These are phyloP conservation scores for Colletotrichum brevisporum DNA, from an alignment of 2,329 filamentous ascomycete genomes.

Conservation along the genomic window DNA sequence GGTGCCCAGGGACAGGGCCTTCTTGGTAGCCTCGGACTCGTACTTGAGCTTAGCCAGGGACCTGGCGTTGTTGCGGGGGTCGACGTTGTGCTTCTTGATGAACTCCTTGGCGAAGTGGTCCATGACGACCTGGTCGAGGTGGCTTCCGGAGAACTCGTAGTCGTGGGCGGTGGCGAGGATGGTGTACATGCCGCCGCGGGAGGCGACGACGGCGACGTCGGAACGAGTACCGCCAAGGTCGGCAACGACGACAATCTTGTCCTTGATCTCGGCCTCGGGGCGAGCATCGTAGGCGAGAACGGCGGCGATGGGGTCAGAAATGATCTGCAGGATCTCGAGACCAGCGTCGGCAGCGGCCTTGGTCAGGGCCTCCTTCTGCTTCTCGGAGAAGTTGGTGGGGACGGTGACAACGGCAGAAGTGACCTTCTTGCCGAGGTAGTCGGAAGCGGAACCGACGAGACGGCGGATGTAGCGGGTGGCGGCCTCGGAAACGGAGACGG, in stretches of 20 bases:
- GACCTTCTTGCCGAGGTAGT: conserved; percentile 93
- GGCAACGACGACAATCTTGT: conserved; percentile 93
- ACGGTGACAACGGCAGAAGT: conserved; percentile 96
- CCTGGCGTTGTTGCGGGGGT: conserved; percentile 85
- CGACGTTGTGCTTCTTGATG: conserved; percentile 93
- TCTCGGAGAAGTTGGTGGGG: conserved; percentile 92
- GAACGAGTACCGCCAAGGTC: conserved; percentile 94
- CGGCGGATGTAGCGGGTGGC: conserved; percentile 88
- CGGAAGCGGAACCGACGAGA: conserved; percentile 85
- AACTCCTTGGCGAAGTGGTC: conserved; percentile 99
- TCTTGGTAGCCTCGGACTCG: conserved; percentile 92
- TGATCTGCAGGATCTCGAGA: conserved; percentile 91
- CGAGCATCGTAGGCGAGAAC: conserved; percentile 92
- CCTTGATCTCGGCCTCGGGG: conserved; percentile 78
- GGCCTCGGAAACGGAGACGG: conserved; percentile 83
- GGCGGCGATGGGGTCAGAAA: conserved; percentile 91
- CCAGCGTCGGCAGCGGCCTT: conserved; percentile 84
- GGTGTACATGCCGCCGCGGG: conserved; percentile 95
- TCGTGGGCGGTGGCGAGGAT: conserved; percentile 94
- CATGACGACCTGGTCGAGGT: conserved; percentile 91
- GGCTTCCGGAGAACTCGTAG: conserved; percentile 90
- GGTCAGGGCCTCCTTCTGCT: conserved; percentile 85
- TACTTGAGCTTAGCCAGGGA: conserved; percentile 92
- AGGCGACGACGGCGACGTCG: conserved; percentile 91
- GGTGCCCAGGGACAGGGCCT: conserved; percentile 87